A percentile compares a stretch with the other conserved stretches of the same genome.
These are phyloP conservation scores for Phycomyces blakesleeanus DNA, from an alignment of 192 early-diverging fungal species.

Conservation along the genomic window DNA sequence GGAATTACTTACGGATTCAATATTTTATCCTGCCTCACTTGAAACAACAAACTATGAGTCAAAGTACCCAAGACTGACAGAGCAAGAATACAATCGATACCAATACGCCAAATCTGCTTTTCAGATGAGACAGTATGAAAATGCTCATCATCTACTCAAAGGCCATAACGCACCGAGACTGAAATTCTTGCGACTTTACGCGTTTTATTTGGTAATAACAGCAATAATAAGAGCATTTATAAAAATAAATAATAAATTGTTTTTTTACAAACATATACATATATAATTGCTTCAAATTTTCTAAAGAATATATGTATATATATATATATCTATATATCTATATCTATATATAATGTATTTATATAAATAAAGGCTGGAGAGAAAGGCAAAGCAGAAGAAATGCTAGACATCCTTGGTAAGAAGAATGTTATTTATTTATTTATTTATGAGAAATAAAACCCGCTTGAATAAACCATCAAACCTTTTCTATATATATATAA, in stretches of 20 bases:
- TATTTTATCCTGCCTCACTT: background rate
- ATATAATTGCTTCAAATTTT: no score
- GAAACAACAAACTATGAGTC: constrained; percentile 11
- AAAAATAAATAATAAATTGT: no score
- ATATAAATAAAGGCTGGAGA: constrained; percentile 50
- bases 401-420: constrained; percentile 51
- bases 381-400: constrained; percentile 57
- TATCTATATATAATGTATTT: constrained; percentile 1
- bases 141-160: constrained; percentile 49
- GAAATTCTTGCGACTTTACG: constrained; percentile 76
- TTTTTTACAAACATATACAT: no score
- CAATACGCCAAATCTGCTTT: constrained; percentile 70
- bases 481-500: background rate
- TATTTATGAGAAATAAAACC: background rate
- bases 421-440: background rate
- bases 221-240: background rate
- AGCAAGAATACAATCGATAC: constrained; percentile 48
- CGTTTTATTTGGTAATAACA: constrained; percentile 64
- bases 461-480: background rate
- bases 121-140: constrained; percentile 69
- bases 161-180: constrained; percentile 47
- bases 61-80: constrained; percentile 8
- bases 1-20: background rate
- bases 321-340: no score
- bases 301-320: no score